Conservation (phyloP, 2,329 filamentous ascomycete genomes). For the Reticulascus tulasneorum region DNA sequence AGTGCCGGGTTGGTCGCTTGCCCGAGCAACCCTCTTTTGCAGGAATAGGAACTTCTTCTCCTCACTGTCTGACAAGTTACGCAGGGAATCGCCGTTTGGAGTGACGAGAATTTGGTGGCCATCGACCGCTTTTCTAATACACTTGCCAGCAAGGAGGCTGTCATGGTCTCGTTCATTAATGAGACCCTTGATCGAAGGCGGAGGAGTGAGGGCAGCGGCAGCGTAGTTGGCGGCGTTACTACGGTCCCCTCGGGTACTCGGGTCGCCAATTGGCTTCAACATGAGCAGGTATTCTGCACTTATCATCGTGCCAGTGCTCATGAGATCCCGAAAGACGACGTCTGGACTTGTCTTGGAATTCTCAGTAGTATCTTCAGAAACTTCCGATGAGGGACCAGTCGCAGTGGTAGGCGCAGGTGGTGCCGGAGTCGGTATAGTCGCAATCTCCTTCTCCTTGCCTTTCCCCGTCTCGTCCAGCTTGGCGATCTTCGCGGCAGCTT, state of each 20-base stretch:
- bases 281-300: conserved; percentile 29
- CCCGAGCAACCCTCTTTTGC: conserved; percentile 53
- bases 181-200: conserved; percentile 37
- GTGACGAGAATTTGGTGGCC: conserved; percentile 69
- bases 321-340: conserved; percentile 10
- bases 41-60: conserved; percentile 68
- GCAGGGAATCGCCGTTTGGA: conserved; percentile 72
- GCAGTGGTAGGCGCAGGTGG: conserved; percentile 2
- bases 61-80: conserved; percentile 64
- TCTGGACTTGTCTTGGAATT: conserved; percentile 12
- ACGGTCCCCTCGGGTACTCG: conserved; percentile 6
- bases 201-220: conserved; percentile 4
- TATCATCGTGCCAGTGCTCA: conserved; percentile 3
- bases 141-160: conserved; percentile 49
- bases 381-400: conserved; percentile 3
- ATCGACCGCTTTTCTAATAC: conserved; percentile 60
- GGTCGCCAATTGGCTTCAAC: conserved; percentile 29
- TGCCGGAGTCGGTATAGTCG: not conserved
- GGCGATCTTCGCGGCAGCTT: conserved; percentile 16
- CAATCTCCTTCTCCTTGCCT: conserved; percentile 8
- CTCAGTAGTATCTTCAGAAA: conserved; percentile 9
- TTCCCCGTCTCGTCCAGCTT: conserved; percentile 13
- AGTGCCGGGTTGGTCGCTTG: conserved; percentile 48
- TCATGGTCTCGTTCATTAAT: conserved; percentile 53
- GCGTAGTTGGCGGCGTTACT: conserved; percentile 2